Base-by-base conservation (phyloP, 192 early-diverging fungal genomes). In the Umbelopsis vinacea region DNA sequence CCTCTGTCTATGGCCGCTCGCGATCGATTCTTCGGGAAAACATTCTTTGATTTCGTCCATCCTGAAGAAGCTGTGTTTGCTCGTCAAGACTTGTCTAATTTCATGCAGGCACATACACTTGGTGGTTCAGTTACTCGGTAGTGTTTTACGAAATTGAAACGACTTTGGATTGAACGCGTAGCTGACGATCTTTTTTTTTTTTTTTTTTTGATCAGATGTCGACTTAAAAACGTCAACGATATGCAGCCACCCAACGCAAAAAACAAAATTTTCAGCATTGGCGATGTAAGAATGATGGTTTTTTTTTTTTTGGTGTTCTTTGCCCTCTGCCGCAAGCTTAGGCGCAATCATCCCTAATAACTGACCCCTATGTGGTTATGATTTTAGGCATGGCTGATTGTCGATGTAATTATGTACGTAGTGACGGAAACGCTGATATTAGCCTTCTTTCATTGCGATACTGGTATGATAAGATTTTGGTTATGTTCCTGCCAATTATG, bases 361-460 rank as follows among this genome's bases (percentile, higher is more conserved):
- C 15, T 19, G 5, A 6, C 48, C n/a, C 48, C 15, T 50, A n/a
- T 17, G 48, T 21, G 19, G 15, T 50, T 50, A 19, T 50, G 19
- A 17, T 21, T 19, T 50, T 26, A 63, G 57, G 15, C 24, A 3
- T 78, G 63, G 67, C 53, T 71, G 6, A 57, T 78, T 14, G 72
- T 74, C 17, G 77, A 78, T 46, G 72, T 74, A 23, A 53, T 78
- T 26, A 78, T 78, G 77, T 73, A 78, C 47, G 66, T 74, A 46
- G 77, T 70, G 24, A 74, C 71, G 2, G 72, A 78, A 33, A 67
- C 40, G n/a, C 40, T 78, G 26, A 57, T 71, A 29, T 68, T 78
- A 9, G 68, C 57, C 23, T 78, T 78, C 46, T 71, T 73, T 45
- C 77, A 78, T 67, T 37, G 46, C 48, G 29, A 54, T 63, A 52